phyloP scores from a whole-genome alignment of 2,329 filamentous ascomycete genomes.

The Orbilia oligospora region DNA sequence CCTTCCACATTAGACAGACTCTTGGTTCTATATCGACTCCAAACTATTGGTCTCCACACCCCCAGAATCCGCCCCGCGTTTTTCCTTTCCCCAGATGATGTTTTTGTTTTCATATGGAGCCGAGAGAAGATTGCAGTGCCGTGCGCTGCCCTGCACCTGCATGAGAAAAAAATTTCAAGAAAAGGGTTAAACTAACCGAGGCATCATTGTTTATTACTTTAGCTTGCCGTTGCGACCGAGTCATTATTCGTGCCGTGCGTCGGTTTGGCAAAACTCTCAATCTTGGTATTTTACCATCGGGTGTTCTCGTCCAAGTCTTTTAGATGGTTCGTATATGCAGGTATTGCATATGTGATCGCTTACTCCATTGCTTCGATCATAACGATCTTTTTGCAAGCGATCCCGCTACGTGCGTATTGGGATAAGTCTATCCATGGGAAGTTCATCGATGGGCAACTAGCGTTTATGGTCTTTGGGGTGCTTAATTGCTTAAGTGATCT shows the following conservation, averaged over 20 bases:
- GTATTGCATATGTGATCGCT: constrained; percentile 35
- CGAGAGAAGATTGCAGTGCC: not conserved
- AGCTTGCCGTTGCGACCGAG: constrained; percentile 68
- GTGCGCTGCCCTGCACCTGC: not conserved
- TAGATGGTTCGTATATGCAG: constrained; percentile 50
- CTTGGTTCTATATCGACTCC: constrained; percentile 16
- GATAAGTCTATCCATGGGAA: constrained; percentile 50
- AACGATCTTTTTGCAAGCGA: constrained; percentile 44
- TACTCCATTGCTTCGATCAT: constrained; percentile 36
- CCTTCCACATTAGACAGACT: constrained; percentile 6
- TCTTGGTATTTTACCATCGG: constrained; percentile 68
- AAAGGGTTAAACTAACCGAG: constrained; percentile 35
- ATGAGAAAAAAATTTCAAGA: not conserved
- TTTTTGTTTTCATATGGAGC: not conserved
- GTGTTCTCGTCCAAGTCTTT: constrained; percentile 63
- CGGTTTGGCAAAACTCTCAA: constrained; percentile 67
- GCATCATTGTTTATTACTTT: constrained; percentile 15
- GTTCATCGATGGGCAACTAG: constrained; percentile 46
- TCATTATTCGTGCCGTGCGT: constrained; percentile 68
- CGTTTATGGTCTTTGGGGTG: constrained; percentile 39
- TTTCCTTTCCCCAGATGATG: not conserved
- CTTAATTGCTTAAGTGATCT: constrained; percentile 54
- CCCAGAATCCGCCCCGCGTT: constrained; percentile 24
- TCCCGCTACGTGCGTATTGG: constrained; percentile 56
- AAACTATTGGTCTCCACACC: constrained; percentile 36